A percentile compares a stretch with the other conserved stretches of the same genome.
These are phyloP conservation scores for Rhodotorula taiwanensis DNA, from an alignment of 768 basidiomycete species.

Conservation along the genomic window DNA sequence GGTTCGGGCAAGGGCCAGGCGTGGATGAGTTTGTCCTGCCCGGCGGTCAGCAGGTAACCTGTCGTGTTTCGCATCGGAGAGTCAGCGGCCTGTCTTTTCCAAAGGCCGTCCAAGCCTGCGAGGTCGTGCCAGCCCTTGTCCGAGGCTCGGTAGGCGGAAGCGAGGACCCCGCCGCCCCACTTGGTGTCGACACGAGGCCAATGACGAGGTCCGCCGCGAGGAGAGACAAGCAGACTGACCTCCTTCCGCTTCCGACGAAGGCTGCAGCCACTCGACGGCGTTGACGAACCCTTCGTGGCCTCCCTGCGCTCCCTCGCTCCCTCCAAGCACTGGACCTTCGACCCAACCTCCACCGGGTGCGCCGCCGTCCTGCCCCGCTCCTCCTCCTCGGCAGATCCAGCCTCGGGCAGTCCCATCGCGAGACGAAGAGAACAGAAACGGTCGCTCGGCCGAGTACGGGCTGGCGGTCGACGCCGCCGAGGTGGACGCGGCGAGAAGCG, in stretches of 20 bases:
- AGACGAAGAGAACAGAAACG: slow-evolving; percentile 18
- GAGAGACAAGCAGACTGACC: neutral
- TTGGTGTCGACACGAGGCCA: too few species aligned
- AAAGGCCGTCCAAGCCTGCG: too few species aligned
- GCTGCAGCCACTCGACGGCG: slow-evolving; percentile 27
- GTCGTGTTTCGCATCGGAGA: too few species aligned
- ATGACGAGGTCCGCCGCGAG: neutral
- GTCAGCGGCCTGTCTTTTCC: too few species aligned
- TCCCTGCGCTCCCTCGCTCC: neutral
- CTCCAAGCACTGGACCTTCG: slow-evolving; percentile 10
- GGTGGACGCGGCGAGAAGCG: neutral
- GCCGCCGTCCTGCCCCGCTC: neutral
- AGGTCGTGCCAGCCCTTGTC: neutral
- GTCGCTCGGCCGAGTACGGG: neutral
- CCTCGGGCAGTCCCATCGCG: neutral
- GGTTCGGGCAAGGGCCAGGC: slow-evolving; percentile 50
- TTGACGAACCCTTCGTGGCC: slow-evolving; percentile 31
- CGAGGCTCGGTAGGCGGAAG: neutral
- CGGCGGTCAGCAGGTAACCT: slow-evolving; percentile 82
- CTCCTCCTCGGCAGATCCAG: neutral
- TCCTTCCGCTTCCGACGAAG: neutral
- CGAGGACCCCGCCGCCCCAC: neutral
- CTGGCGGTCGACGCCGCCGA: neutral
- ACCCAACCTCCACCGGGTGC: slow-evolving; percentile 18
- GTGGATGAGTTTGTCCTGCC: slow-evolving; percentile 82